These are phyloP conservation scores for Claviceps sp. DNA, from an alignment of 2,329 filamentous ascomycete species.

Conservation along the genomic window DNA sequence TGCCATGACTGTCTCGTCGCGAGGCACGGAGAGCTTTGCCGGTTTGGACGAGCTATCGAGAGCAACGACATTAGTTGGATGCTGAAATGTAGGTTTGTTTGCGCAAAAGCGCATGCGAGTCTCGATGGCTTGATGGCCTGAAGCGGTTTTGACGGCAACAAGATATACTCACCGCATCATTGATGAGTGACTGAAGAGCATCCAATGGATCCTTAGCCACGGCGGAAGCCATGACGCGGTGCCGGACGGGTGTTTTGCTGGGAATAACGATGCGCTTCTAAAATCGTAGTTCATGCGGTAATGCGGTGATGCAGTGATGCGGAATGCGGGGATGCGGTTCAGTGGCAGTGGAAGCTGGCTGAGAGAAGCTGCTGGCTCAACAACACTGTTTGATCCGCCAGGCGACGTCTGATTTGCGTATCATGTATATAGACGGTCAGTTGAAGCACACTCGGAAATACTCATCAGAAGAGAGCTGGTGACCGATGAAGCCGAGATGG, in stretches of 20 bases:
- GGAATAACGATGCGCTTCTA: not conserved
- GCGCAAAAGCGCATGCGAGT: not conserved
- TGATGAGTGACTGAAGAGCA: conserved; percentile 38
- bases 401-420: not conserved
- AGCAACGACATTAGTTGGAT: not conserved
- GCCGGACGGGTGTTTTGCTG: not conserved
- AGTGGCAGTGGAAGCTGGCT: not conserved
- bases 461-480: not conserved
- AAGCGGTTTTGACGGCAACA: not conserved
- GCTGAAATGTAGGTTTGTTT: not conserved
- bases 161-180: conserved; percentile 35
- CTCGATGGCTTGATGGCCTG: not conserved
- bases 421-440: not conserved
- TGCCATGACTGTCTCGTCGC: conserved; percentile 30
- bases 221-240: conserved; percentile 11
- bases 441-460: not conserved
- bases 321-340: not conserved
- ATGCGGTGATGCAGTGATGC: not conserved
- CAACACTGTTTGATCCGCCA: not conserved
- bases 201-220: conserved; percentile 28
- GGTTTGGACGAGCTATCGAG: conserved; percentile 39
- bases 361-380: not conserved
- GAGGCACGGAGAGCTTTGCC: conserved; percentile 41
- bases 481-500: not conserved
- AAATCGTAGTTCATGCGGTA: not conserved